Base-by-base conservation (phyloP, 2,329 filamentous ascomycete species). In the Pseudogymnoascus sp. region DNA sequence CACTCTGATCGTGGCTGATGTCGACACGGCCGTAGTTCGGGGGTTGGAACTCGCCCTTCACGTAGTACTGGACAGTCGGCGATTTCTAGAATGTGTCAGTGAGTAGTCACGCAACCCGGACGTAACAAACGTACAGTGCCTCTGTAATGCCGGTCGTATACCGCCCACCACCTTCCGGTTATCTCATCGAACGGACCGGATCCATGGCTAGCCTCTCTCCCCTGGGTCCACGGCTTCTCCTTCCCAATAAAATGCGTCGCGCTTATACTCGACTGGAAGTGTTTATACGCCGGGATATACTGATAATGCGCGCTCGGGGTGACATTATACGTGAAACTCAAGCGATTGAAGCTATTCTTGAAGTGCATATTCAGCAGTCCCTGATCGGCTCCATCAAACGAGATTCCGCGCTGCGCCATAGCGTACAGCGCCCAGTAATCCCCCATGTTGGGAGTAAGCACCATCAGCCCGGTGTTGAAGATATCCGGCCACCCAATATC, bases 381-480 rank as follows among this genome's bases (percentile, higher is more conserved):
- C 77, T 99, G 95, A 74, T 99, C 95, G 38, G 95, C 95, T 59
- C 95, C 95, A 74, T 99, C 95, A 72, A 99, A 99, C 67, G 93
- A 97, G 73, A 93, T 90, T 25, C 93, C 93, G 63, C 87, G 82
- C 69, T 92, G 84, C 25, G 95, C 92, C 81, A 97, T 86, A 66
- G 90, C 90, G 67, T 87, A 81, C 72, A 99, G 82, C 43, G 91
- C 89, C 77, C 91, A 88, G 76, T 93, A 97, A 68, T 96, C 93
- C 63, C 88, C 89, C 83, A 93, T 80, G 76, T 93, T 89, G 36
- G 95, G 95, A 14, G 83, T 88, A 65, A 99, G 77, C 37, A 92
- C 91, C 91, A 99, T 96, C 69, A 99, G 86, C 71, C 95, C 95
- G n/a, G 90, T 92, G 77, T 99, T 99, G 85, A 97, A 97, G 65